A percentile compares a stretch with the other conserved stretches of the same genome.
These are phyloP conservation scores for Neurospora sp. DNA, from an alignment of 495 filamentous ascomycete species.

Conservation along the genomic window DNA sequence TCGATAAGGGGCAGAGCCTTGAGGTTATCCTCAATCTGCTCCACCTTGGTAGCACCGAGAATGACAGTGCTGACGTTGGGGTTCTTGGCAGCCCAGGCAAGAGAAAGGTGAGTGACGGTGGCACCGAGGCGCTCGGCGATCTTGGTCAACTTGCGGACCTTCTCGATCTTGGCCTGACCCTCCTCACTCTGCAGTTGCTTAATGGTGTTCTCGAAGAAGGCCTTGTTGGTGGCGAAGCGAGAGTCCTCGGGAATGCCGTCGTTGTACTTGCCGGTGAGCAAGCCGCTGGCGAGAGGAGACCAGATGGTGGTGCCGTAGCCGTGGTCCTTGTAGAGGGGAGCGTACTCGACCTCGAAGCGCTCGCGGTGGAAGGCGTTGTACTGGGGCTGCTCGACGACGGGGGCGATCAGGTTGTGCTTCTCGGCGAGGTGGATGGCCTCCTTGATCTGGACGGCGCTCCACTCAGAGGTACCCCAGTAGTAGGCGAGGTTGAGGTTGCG, in stretches of 20 bases:
- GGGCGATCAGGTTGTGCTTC: conserved; percentile 65
- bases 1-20: conserved; percentile 52
- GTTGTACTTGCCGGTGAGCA: conserved; percentile 78
- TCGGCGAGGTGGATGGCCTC: conserved; percentile 68
- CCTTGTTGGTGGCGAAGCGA: conserved; percentile 38
- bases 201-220: conserved; percentile 29
- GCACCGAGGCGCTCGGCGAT: conserved; percentile 59
- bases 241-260: conserved; percentile 49
- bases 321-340: conserved; percentile 49
- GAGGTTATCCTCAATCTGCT: conserved; percentile 63
- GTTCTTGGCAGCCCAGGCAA: conserved; percentile 72
- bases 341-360: conserved; percentile 68
- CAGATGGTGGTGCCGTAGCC: conserved; percentile 64
- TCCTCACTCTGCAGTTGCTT: conserved; percentile 23
- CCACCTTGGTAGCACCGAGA: conserved; percentile 57
- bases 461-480: conserved; percentile 90
- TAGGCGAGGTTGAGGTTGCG: conserved; percentile 62
- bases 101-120: conserved; percentile 47
- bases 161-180: conserved; percentile 31
- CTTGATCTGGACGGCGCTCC: conserved; percentile 71
- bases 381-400: conserved; percentile 73
- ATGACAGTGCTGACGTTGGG: conserved; percentile 64
- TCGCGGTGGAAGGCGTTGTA: conserved; percentile 70
- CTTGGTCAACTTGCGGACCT: conserved; percentile 39
- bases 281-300: conserved; percentile 56